These are phyloP conservation scores for Immersiella caudata DNA, from an alignment of 495 filamentous ascomycete genomes.

Conservation along the genomic window DNA sequence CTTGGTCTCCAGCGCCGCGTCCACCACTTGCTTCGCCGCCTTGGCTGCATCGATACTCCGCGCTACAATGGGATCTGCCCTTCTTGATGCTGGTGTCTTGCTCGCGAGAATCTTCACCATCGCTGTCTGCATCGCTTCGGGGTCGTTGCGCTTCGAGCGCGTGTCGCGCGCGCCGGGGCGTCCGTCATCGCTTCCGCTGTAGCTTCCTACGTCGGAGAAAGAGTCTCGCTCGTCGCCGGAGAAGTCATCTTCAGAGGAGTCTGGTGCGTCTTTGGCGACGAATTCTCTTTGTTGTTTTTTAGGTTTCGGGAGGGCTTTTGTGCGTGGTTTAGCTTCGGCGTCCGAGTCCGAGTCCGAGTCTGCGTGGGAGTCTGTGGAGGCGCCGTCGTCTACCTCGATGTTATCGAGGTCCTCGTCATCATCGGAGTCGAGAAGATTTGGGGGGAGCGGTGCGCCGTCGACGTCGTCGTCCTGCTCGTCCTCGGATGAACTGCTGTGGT, in stretches of 20 bases:
- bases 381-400: slow-evolving; percentile 48
- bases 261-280: slow-evolving; percentile 40
- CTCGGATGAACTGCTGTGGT: slow-evolving; percentile 75
- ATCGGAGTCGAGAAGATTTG: slow-evolving; percentile 70
- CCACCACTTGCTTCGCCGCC: slow-evolving; percentile 64
- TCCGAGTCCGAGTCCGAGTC: slow-evolving; percentile 48
- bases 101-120: slow-evolving; percentile 87
- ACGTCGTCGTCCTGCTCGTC: slow-evolving; percentile 40
- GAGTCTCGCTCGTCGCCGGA: slow-evolving; percentile 38
- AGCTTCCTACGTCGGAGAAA: slow-evolving; percentile 41
- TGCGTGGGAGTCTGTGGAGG: slow-evolving; percentile 40
- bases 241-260: slow-evolving; percentile 30
- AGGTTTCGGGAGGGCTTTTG: slow-evolving; percentile 23
- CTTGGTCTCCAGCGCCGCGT: slow-evolving; percentile 76
- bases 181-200: slow-evolving; percentile 42
- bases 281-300: slow-evolving; percentile 28
- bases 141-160: slow-evolving; percentile 82
- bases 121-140: slow-evolving; percentile 83
- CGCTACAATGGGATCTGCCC: slow-evolving; percentile 85
- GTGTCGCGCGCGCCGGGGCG: slow-evolving; percentile 31
- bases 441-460: slow-evolving; percentile 61
- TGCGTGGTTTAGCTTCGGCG: slow-evolving; percentile 23
- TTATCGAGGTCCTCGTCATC: slow-evolving; percentile 60
- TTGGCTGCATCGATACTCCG: slow-evolving; percentile 71
- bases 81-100: slow-evolving; percentile 78